Percentiles rank a stretch among this genome's conserved stretches.
phyloP scores from a whole-genome alignment of 257 asterid species.

The Capsicum pubescens region DNA sequence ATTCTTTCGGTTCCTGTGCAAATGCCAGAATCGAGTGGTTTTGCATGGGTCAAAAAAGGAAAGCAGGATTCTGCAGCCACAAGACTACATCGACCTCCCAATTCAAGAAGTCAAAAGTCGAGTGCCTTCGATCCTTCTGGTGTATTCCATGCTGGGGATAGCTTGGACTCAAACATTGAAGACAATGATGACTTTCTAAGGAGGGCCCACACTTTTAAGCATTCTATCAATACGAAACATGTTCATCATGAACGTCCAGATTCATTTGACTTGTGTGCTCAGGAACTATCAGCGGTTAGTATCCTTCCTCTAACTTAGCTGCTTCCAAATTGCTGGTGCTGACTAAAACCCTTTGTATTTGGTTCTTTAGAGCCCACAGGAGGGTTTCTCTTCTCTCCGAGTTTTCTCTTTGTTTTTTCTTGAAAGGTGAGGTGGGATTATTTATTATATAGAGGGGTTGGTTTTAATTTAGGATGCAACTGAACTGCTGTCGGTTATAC shows the following conservation, averaged over 20 bases:
- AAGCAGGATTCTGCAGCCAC: constrained; percentile 54
- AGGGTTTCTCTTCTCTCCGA: too few species aligned
- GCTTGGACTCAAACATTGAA: constrained; percentile 42
- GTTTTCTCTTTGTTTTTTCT: too few species aligned
- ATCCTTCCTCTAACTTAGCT: not conserved
- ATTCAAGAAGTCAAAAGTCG: constrained; percentile 46
- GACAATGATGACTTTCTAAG: constrained; percentile 41
- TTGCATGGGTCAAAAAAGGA: constrained; percentile 57
- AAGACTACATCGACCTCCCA: constrained; percentile 45
- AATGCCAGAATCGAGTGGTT: constrained; percentile 50
- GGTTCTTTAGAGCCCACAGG: not conserved
- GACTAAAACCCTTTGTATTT: not conserved
- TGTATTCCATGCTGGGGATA: constrained; percentile 28
- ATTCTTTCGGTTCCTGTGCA: constrained; percentile 63
- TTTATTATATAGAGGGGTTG: too few species aligned
- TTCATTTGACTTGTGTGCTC: constrained; percentile 58
- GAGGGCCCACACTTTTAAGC: constrained; percentile 33
- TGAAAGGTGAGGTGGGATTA: too few species aligned
- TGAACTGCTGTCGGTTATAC: not conserved
- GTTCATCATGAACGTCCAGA: constrained; percentile 42
- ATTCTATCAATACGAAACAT: constrained; percentile 37
- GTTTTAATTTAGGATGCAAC: too few species aligned
- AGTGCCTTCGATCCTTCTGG: constrained; percentile 38
- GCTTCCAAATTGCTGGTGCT: not conserved
- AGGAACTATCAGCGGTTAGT: constrained; percentile 55